phyloP scores from a whole-genome alignment of 1,284 basidiomycete species.

The Marasmius sp. region DNA sequence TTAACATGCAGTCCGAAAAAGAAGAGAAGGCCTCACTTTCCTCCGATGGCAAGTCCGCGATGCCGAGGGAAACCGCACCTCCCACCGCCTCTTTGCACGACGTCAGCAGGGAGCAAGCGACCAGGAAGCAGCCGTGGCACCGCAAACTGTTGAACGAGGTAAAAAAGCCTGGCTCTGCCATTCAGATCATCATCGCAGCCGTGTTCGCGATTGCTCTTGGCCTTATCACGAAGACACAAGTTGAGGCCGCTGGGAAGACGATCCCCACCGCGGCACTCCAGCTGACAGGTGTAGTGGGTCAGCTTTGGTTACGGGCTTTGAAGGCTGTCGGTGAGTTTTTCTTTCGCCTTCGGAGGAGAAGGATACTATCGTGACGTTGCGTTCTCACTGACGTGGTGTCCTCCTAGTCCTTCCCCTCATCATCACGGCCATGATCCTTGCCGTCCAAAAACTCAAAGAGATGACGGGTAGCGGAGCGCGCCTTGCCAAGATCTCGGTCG shows the following conservation, averaged over 20 bases:
- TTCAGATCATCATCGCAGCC: neutral
- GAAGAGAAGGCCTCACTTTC: no score
- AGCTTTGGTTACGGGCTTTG: neutral
- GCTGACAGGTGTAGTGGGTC: neutral
- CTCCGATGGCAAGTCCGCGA: no score
- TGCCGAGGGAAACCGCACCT: no score
- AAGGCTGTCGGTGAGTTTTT: neutral
- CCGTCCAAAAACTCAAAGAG: neutral
- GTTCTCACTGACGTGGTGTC: neutral
- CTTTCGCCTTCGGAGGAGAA: neutral
- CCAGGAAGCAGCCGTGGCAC: no score
- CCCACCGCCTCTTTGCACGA: no score
- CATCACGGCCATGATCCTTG: neutral
- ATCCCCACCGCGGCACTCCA: neutral
- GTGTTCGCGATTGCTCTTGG: neutral
- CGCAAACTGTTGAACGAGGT: neutral
- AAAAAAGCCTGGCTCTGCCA: neutral
- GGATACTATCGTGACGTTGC: neutral
- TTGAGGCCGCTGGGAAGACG: neutral
- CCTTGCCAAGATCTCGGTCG: neutral
- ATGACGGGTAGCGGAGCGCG: neutral
- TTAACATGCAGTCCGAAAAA: no score
- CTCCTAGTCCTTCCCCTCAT: neutral
- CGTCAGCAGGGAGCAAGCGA: no score
- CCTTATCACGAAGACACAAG: neutral